Evolutionary conservation across 1,139 yeast species (phyloP).

Genomic region (Magnusiomyces ingens): DNA sequence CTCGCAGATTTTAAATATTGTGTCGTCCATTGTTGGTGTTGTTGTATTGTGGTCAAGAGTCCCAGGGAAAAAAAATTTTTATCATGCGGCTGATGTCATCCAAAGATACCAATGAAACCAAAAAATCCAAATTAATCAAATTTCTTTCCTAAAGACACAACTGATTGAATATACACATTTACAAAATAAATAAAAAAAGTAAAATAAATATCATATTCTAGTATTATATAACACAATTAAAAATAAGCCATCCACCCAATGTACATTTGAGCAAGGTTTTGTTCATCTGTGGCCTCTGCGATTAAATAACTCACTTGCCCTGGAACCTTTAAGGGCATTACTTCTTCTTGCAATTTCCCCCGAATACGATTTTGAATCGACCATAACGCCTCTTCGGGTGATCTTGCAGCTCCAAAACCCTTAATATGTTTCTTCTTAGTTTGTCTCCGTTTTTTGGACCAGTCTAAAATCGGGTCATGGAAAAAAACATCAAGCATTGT

Average conservation of each 20-base stretch:
- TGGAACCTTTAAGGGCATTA: slow-evolving; percentile 78
- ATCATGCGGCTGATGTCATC: not conserved
- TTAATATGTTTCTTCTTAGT: slow-evolving; percentile 18
- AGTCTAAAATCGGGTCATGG: slow-evolving; percentile 73
- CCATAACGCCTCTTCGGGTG: slow-evolving; percentile 64
- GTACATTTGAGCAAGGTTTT: slow-evolving; percentile 77
- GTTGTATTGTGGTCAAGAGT: not conserved
- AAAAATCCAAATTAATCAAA: not conserved
- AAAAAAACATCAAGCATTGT: slow-evolving; percentile 87
- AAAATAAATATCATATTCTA: not conserved
- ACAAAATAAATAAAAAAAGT: not conserved
- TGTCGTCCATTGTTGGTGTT: slow-evolving; percentile 1
- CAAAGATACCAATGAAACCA: not conserved
- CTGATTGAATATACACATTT: not conserved
- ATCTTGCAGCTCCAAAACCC: slow-evolving; percentile 28
- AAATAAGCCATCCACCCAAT: slow-evolving; percentile 90
- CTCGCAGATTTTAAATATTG: slow-evolving; percentile 56
- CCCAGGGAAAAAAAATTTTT: not conserved
- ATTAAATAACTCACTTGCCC: slow-evolving; percentile 91
- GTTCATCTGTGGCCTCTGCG: slow-evolving; percentile 71
- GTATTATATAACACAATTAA: slow-evolving; percentile 25
- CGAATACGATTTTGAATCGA: slow-evolving; percentile 73
- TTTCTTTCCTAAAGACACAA: not conserved
- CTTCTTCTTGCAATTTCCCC: slow-evolving; percentile 78
- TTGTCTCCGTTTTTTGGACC: slow-evolving; percentile 20